Base-by-base conservation (phyloP, 768 basidiomycete species). In the Chlorophyllum brunneum region DNA sequence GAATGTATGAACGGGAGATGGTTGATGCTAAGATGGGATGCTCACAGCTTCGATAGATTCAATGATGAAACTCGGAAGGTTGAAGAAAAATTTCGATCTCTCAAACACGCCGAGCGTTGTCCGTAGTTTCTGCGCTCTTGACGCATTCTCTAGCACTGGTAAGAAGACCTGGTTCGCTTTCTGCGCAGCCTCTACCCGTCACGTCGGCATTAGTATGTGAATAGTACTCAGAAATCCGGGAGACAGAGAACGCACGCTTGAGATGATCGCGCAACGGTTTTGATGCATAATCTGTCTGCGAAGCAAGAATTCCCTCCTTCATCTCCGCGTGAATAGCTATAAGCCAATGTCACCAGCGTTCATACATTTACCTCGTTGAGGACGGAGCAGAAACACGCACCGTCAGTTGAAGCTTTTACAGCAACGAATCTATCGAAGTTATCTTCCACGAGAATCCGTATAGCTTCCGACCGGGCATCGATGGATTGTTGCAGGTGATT, bases 401-500 rank as follows among this genome's bases (percentile, higher is more conserved):
- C 88, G 68, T 95, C 95, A n/a, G 91, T 95, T 7, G 89, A 90
- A 7, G 92, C 91, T 62, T 99, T 99, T 51, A 99, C 95, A 2
- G 92, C 90, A 15, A 98, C 95, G 62, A 98, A 99, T 10, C 93
- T 79, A 70, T 98, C 95, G 67, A 98, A 98, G 67, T 98, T 97
- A 60, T 98, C 93, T 65, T 98, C 95, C 8, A 99, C 97, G 27
- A 99, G 77, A 18, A 95, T 82, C 34, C 94, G 78, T 51, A 98
- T 86, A n/a, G 95, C 97, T 59, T 95, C 91, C 1, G 93, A 95
- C 38, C 95, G 83, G 1, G 87, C 80, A 61, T 98, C 95, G 53
- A 98, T 86, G 10, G 91, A 87, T 6, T 81, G 70, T 56, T 82
- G 81, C 5, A 98, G 75, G 55, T 85, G 81, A 0, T 78, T 65